Evolutionary conservation across 176 grass and related monocot genomes (phyloP).

Genomic region (Thinopyrum elongatum): DNA sequence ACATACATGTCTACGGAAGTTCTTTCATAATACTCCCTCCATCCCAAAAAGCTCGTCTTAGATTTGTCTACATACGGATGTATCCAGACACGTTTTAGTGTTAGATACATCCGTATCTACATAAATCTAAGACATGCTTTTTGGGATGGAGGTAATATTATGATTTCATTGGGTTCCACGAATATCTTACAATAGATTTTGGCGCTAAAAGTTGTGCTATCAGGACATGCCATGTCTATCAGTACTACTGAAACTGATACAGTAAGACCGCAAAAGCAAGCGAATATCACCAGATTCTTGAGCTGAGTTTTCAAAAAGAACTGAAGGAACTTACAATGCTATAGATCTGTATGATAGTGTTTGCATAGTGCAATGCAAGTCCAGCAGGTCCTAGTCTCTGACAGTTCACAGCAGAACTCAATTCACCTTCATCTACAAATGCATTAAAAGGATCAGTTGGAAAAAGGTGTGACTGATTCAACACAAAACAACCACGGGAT

Average conservation of each 20-base stretch:
- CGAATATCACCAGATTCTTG: slow-evolving; percentile 16
- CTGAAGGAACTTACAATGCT: slow-evolving; percentile 60
- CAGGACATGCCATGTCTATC: neutral
- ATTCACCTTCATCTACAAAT: slow-evolving; percentile 55
- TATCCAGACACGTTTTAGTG: no score
- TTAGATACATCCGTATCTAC: no score
- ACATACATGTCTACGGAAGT: neutral
- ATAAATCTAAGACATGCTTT: no score
- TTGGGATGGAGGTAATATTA: neutral
- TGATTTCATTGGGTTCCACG: neutral
- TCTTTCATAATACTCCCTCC: neutral
- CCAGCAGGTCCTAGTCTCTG: slow-evolving; percentile 69
- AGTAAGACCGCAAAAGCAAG: neutral
- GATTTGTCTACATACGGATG: no score
- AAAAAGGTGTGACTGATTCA: slow-evolving; percentile 13
- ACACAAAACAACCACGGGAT: slow-evolving; percentile 18
- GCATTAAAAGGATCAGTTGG: neutral
- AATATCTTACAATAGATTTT: neutral
- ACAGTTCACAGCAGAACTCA: slow-evolving; percentile 25
- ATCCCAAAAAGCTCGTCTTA: no score
- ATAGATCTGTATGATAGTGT: slow-evolving; percentile 82
- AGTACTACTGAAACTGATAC: neutral
- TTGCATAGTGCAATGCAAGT: slow-evolving; percentile 85
- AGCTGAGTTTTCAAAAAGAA: neutral
- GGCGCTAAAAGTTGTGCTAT: neutral